Evolutionary conservation across 495 filamentous ascomycete species (phyloP), one percentile per base, ranked within the genome.

Genomic region (Amorphotheca resinae): DNA sequence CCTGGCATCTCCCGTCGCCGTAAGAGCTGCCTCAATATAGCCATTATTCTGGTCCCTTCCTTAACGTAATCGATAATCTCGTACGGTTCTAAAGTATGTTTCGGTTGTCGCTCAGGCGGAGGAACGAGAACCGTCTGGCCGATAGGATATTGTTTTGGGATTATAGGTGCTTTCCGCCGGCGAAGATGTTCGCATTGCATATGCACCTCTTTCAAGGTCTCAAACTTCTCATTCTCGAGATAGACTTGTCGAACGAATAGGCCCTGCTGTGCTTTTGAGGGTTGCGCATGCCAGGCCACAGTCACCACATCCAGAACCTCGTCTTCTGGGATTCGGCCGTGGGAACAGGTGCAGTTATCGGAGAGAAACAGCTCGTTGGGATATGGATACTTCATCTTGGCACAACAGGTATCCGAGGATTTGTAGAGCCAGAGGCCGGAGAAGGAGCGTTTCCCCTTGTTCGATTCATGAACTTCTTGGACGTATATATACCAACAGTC

Each of bases 281-380:
- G 69, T 7, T 35, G 54, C 3, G 67, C 65, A 35, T 69, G 69
- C 62, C 76, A 84, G 20, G 68, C 64, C 1, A 84, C 67, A 14
- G 56, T 40, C 28, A 76, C 64, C n/a, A 66, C 67, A 6, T 58
- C 61, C 9, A 76, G 39, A 6, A 85, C 60, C 25, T 80, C 69
- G 1, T 63, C 50, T 12, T 60, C 60, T 4, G 66, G 48, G n/a
- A 80, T 63, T 60, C 21, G 22, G 15, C 11, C 18, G 16, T 63
- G 65, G 11, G 59, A 58, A 45, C 84, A 87, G 11, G 77, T 79
- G 57, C 84, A 88, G 45, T 87, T 75, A 50, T 86, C 74, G 0
- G 79, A 83, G 7, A 88, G 60, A 53, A 88, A 88, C 0, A 87
- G 58, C 54, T 88, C 84, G 44, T 84, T 79, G 0, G 58, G 44